Evolutionary conservation across 2,329 filamentous ascomycete species (phyloP), one percentile per base, ranked within the genome.

Genomic region (Paramyrothecium roridum): DNA sequence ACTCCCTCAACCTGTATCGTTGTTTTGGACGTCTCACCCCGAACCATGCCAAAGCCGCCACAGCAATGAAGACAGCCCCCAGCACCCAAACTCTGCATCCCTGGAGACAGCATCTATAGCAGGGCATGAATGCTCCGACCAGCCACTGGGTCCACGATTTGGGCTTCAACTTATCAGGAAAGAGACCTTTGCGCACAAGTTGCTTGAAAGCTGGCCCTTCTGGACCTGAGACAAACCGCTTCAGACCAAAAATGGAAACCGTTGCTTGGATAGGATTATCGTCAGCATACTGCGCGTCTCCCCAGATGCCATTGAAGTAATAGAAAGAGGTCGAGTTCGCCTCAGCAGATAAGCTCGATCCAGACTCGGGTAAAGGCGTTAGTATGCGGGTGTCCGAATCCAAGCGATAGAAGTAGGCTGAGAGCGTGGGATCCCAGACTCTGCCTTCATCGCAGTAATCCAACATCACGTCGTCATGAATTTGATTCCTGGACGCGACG

Each of bases 361-460:
- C 40, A 2, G 60, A 54, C 0, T 61, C 20, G 0, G 57, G 48
- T 2, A 52, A 11, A 0, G 55, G 55, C 1, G 62, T 67, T 2
- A 73, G 33, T 0, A 53, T 60, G 22, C 58, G 63, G 1, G 59
- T 62, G 1, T 55, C 33, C 7, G 67, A 58, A n/a, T 73, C 56
- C 48, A 70, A 65, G 30, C 59, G 65, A 47, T 71, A 73, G 46
- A 72, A 72, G 56, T 71, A 70, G 16, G 71, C 71, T 2, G 70
- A 72, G 3, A 65, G 61, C 2, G 72, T 52, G 1, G 71, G 71
- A 50, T 73, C 69, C 71, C 70, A 73, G 7, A 54, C 59, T 19
- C 56, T 59, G 1, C 71, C 71, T 43, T 63, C 56, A n/a, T 72
- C 63, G 47, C 71, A 73, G 34, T 67, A 69, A 54, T 73, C 71